Evolutionary conservation across 768 basidiomycete species (phyloP).

Genomic region (Macrocybe gigantea): DNA sequence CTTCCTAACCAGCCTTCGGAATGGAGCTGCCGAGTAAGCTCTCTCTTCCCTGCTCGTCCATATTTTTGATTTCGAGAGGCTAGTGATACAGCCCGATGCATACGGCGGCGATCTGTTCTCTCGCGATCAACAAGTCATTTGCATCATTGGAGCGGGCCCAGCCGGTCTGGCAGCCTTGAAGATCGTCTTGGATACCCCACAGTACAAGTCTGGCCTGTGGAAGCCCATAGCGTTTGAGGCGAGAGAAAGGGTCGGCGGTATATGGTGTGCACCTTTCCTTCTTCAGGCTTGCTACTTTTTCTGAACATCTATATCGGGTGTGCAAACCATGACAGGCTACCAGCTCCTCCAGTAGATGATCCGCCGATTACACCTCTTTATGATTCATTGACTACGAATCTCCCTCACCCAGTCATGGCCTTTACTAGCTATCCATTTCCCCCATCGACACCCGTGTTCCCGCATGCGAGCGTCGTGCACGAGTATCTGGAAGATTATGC

Average conservation of each 20-base stretch:
- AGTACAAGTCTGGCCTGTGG: constrained; percentile 61
- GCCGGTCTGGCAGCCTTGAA: constrained; percentile 69
- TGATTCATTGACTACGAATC: constrained; percentile 75
- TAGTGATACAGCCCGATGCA: constrained; percentile 7
- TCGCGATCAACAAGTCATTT: constrained; percentile 32
- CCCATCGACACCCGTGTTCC: constrained; percentile 66
- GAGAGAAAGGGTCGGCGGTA: constrained; percentile 60
- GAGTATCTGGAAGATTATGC: constrained; percentile 70
- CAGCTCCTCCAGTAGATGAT: constrained; percentile 41
- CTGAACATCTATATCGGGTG: too few species aligned
- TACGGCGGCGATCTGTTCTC: not conserved
- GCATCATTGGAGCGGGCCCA: constrained; percentile 75
- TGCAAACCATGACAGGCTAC: constrained; percentile 35
- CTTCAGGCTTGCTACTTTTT: not conserved
- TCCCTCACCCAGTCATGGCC: constrained; percentile 77
- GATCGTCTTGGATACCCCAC: constrained; percentile 49
- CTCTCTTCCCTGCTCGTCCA: too few species aligned
- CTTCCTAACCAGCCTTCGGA: too few species aligned
- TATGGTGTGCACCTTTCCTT: constrained; percentile 50
- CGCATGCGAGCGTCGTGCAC: constrained; percentile 52
- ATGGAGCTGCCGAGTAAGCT: not conserved
- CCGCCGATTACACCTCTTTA: constrained; percentile 69
- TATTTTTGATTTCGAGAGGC: constrained; percentile 2
- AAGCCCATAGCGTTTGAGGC: constrained; percentile 57
- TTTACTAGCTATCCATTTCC: constrained; percentile 62